Percentiles rank a stretch among this genome's conserved stretches.
Conservation (phyloP, 768 basidiomycete species). For the Tylopilus sp. region DNA sequence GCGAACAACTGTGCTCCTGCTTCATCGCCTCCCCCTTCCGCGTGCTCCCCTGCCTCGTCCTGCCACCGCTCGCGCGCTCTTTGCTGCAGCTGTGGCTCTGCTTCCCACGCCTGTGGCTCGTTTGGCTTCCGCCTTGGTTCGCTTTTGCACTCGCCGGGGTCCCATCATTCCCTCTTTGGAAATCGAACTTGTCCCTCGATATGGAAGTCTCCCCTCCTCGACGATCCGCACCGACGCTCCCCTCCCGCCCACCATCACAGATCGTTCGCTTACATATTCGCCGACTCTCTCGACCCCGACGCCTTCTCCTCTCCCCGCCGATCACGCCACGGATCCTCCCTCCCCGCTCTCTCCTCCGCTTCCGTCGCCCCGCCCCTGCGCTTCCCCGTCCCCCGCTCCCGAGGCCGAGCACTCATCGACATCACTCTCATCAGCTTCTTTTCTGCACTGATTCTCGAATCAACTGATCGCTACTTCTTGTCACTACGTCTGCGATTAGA, state of each 20-base stretch:
- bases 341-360: slow-evolving; percentile 13
- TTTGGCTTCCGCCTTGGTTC: slow-evolving; percentile 27
- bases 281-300: slow-evolving; percentile 21
- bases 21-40: slow-evolving; percentile 15
- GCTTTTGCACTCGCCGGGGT: slow-evolving; percentile 30
- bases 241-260: slow-evolving; percentile 9
- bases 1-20: slow-evolving; percentile 18
- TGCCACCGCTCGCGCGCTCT: slow-evolving; percentile 25
- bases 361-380: slow-evolving; percentile 20
- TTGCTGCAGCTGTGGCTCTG: slow-evolving; percentile 16
- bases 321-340: slow-evolving; percentile 12
- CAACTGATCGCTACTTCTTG: slow-evolving; percentile 11
- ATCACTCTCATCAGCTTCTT: slow-evolving; percentile 13
- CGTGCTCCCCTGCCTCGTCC: slow-evolving; percentile 17
- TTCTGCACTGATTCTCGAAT: slow-evolving; percentile 17
- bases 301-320: slow-evolving; percentile 15
- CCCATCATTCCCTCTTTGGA: slow-evolving; percentile 19
- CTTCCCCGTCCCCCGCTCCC: slow-evolving; percentile 10
- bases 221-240: slow-evolving; percentile 31
- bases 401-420: slow-evolving; percentile 6
- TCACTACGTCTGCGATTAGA: slow-evolving; percentile 21
- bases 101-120: slow-evolving; percentile 22
- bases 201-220: slow-evolving; percentile 17
- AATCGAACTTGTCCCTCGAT: slow-evolving; percentile 19
- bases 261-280: slow-evolving; percentile 25